Evolutionary conservation across 2,329 filamentous ascomycete species (phyloP), one percentile per base, ranked within the genome.

Genomic region (Elsinoe australis): DNA sequence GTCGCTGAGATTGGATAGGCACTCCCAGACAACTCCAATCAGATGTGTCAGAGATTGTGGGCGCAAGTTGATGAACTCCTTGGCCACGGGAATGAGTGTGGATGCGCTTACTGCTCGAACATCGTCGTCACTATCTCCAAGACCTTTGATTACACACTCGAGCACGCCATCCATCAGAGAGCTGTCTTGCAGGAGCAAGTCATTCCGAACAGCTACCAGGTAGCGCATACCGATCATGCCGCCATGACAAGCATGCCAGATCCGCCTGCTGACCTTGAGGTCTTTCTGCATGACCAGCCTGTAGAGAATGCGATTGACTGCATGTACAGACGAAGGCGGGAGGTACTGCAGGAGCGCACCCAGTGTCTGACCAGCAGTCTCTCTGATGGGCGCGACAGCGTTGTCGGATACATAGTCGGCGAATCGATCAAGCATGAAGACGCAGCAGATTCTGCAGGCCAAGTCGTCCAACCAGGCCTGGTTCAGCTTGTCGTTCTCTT

Each of bases 361-460:
- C 10, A 98, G 73, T 2, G 89, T 90, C 67, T 98, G 92, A 36
- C 92, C 92, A 32, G 94, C 86, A 0, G 89, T 95, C 69, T 98
- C 92, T 55, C 92, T 78, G 54, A 98, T 95, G 0, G 92, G 92
- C 0, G 92, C 92, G 32, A 98, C 88, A 1, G 94, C 94, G 47
- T 87, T 98, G 64, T 98, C 92, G 4, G 89, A 95, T 51, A 94
- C 92, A 68, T 95, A 98, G 62, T 98, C 92, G 49, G 89, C 94
- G 61, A 98, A 98, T 47, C 89, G 82, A 67, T 98, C 92, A 12
- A 98, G 80, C 82, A 98, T 95, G 59, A 98, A 83, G 46, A 98
- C 89, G 62, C 87, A 95, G 65, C 89, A 90, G 41, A 98, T 76
- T 19, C 92, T 85, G 59, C 89, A 95, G n/a, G 89, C 87, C 45